These are phyloP conservation scores for Psilocybe cubensis DNA, from an alignment of 768 basidiomycete species.

Conservation along the genomic window DNA sequence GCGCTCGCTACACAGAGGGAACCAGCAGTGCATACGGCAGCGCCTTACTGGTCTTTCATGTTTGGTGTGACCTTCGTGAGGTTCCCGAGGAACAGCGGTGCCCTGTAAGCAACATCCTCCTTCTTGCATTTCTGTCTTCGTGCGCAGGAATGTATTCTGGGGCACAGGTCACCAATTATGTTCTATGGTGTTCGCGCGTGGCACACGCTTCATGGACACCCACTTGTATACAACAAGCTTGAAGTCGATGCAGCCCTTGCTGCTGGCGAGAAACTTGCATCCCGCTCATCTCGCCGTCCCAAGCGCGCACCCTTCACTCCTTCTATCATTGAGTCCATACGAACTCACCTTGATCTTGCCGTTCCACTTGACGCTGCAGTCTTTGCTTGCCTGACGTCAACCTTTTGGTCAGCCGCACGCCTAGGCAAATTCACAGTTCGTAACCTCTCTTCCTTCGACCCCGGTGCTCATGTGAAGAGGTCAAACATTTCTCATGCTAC, in stretches of 20 bases:
- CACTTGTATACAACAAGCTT: neutral
- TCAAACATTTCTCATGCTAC: slow-evolving; percentile 13
- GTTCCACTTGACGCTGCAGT: slow-evolving; percentile 37
- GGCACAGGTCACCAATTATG: slow-evolving; percentile 39
- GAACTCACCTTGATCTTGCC: slow-evolving; percentile 24
- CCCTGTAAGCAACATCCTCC: slow-evolving; percentile 25
- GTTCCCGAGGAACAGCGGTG: slow-evolving; percentile 34
- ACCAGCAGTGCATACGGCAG: neutral
- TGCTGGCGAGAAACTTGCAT: slow-evolving; percentile 32
- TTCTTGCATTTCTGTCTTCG: slow-evolving; percentile 32
- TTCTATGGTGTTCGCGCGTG: slow-evolving; percentile 43
- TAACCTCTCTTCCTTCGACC: slow-evolving; percentile 32
- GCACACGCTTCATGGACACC: slow-evolving; percentile 51
- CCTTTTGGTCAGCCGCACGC: slow-evolving; percentile 36
- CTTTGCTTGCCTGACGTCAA: slow-evolving; percentile 39
- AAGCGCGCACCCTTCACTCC: slow-evolving; percentile 35
- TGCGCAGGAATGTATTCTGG: slow-evolving; percentile 36
- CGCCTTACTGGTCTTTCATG: slow-evolving; percentile 39
- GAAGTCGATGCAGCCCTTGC: slow-evolving; percentile 31
- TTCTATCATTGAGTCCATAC: slow-evolving; percentile 22
- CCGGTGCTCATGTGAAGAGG: slow-evolving; percentile 28
- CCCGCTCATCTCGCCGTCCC: slow-evolving; percentile 26
- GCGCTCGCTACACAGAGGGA: neutral
- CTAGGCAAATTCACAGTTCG: slow-evolving; percentile 42
- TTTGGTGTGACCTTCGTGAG: slow-evolving; percentile 35